Base-by-base conservation (phyloP, 441 rosid species). In the Pelargonium cotyledonis region DNA sequence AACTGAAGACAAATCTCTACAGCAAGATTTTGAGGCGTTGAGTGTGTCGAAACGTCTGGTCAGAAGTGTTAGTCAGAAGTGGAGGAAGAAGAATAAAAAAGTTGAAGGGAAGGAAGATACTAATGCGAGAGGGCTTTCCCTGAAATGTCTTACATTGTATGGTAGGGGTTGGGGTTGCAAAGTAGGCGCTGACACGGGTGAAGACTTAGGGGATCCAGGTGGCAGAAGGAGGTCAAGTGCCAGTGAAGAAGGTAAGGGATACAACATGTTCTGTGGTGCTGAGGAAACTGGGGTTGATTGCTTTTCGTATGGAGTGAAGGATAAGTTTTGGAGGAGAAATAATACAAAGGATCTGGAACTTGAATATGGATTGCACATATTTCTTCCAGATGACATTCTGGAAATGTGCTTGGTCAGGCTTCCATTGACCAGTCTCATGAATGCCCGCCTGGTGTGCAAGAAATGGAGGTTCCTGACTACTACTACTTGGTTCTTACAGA, bases 351-450 rank as follows among this genome's bases (percentile, higher is more conserved):
- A 77, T 72, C 12, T 81, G n/a, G 83, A 85, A 44, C 77, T 84
- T 6, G 86, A 81, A 68, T 82, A 84, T 77, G 80, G 82, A 78
- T 79, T 87, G 87, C 83, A 94, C 41, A 71, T 86, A 21, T 91
- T 85, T 77, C 89, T 94, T 60, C 99, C 96, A 0, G 96, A 91
- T 66, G 97, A 94, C 72, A 82, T 94, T 69, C 69, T 94, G 49
- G 99, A 94, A 79, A 77, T 94, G 92, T 94, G 97, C 65, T 85
- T 94, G 82, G 80, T 94, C 73, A 85, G 96, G 75, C 91, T 94
- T 68, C 97, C 99, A 6, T 66, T 94, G 78, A 81, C 84, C 60
- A 86, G 91, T 72, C 84, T 94, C 63, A 74, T 91, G 96, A 94
- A 78, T 68, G 90, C 97, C 3, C 96, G 91, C 18, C 95, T 89